Conservation (phyloP, 106 monocot species). For the Allium fistulosum region DNA sequence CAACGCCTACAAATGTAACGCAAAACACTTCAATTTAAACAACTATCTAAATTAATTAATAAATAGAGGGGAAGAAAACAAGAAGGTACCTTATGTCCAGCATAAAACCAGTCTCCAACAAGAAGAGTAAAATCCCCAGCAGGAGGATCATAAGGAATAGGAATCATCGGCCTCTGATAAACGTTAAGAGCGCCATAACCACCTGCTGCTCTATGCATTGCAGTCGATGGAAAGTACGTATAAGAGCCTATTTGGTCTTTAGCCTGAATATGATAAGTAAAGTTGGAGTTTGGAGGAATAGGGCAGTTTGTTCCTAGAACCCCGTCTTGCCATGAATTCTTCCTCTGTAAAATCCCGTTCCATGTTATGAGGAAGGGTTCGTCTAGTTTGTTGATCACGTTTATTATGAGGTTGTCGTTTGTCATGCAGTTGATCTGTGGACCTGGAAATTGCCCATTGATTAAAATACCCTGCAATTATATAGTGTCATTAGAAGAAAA, state of each 20-base stretch:
- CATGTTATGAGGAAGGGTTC: constrained; percentile 93
- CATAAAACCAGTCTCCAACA: constrained; percentile 81
- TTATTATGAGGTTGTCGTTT: constrained; percentile 79
- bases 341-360: constrained; percentile 95
- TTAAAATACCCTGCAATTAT: constrained; percentile 51
- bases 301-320: constrained; percentile 92
- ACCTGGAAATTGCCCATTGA: constrained; percentile 92
- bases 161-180: constrained; percentile 43
- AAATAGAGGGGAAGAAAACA: neutral
- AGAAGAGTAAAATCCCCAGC: constrained; percentile 70
- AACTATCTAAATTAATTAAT: too few species aligned
- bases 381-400: constrained; percentile 80
- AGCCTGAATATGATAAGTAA: constrained; percentile 76
- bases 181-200: constrained; percentile 77
- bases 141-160: constrained; percentile 54
- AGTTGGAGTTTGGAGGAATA: constrained; percentile 62
- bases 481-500: too few species aligned
- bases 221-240: constrained; percentile 79
- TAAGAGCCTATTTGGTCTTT: constrained; percentile 93
- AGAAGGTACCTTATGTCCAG: constrained; percentile 56
- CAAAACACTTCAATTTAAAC: too few species aligned
- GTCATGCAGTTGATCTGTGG: constrained; percentile 70
- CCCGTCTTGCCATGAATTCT: constrained; percentile 99
- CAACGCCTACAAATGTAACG: constrained; percentile 27
- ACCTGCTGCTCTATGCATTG: constrained; percentile 73